Evolutionary conservation across 345 rosid genomes (phyloP).

Genomic region (Pugionium dolabratum): DNA sequence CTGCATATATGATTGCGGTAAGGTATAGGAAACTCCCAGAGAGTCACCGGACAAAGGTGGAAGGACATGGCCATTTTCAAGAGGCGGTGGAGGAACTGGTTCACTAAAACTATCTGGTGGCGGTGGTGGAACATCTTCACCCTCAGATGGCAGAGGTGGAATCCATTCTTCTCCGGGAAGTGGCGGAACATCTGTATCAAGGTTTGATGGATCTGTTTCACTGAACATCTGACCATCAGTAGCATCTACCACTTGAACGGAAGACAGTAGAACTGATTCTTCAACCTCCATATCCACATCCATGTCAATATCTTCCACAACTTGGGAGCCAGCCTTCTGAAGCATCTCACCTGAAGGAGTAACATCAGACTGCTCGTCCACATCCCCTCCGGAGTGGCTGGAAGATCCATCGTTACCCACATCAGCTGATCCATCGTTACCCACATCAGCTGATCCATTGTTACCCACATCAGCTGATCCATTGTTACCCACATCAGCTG

Average conservation of each 20-base stretch:
- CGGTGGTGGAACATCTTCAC: constrained; percentile 77
- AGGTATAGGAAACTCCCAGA: constrained; percentile 52
- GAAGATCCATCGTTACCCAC: constrained; percentile 37
- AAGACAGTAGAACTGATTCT: constrained; percentile 47
- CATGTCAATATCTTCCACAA: constrained; percentile 80
- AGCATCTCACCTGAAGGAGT: constrained; percentile 37
- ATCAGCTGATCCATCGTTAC: constrained; percentile 25
- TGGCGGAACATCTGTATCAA: constrained; percentile 54
- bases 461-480: constrained; percentile 31
- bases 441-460: constrained; percentile 31
- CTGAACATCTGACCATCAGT: constrained; percentile 36
- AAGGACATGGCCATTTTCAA: constrained; percentile 51
- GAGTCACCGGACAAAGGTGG: constrained; percentile 64
- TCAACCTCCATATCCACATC: constrained; percentile 99
- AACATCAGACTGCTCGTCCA: constrained; percentile 41
- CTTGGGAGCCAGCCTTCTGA: constrained; percentile 37
- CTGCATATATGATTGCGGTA: constrained; percentile 50
- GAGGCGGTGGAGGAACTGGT: constrained; percentile 77
- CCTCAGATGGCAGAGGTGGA: constrained; percentile 91
- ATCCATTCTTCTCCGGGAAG: constrained; percentile 88
- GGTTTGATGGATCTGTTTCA: constrained; percentile 45
- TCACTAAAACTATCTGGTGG: constrained; percentile 78
- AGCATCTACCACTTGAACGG: constrained; percentile 28
- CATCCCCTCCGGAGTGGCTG: constrained; percentile 39
- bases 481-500: constrained; percentile 19